Evolutionary conservation across 306 rosid genomes (phyloP).

Genomic region (Cicer chorassanicum): DNA sequence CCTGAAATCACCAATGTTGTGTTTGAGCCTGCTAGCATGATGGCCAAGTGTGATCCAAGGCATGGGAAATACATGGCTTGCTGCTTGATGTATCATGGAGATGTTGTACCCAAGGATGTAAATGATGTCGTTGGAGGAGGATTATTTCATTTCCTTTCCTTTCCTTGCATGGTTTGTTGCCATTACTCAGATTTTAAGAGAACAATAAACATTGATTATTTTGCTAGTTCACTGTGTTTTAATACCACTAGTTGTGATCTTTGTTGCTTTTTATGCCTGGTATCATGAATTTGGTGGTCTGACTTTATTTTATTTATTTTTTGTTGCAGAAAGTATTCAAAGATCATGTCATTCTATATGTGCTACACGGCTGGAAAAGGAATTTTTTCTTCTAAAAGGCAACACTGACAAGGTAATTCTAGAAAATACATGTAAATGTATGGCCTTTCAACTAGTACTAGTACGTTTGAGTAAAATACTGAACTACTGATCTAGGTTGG

Average conservation of each 20-base stretch:
- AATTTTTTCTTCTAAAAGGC: constrained; percentile 57
- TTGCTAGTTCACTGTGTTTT: constrained; percentile 18
- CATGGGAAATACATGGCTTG: constrained; percentile 54
- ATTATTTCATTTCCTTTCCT: neutral
- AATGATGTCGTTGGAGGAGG: constrained; percentile 67
- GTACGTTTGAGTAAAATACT: constrained; percentile 36
- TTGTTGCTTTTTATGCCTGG: constrained; percentile 7
- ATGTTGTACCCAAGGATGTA: constrained; percentile 95
- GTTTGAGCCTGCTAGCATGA: too few relatives aligned
- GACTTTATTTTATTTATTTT: constrained; percentile 31
- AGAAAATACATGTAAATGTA: constrained; percentile 30
- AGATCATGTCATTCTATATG: constrained; percentile 67
- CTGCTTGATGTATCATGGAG: constrained; percentile 94
- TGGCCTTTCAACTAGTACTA: constrained; percentile 18
- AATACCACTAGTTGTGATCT: neutral
- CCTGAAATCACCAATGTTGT: too few relatives aligned
- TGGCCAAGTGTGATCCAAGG: constrained; percentile 32
- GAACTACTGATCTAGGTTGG: constrained; percentile 22
- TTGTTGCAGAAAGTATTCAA: constrained; percentile 60
- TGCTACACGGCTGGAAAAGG: constrained; percentile 76
- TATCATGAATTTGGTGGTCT: constrained; percentile 38
- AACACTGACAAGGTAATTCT: constrained; percentile 59
- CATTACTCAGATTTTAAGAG: constrained; percentile 6
- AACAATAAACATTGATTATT: constrained; percentile 4
- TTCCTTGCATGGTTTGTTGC: constrained; percentile 16